phyloP scores from a whole-genome alignment of 2,329 filamentous ascomycete genomes.

The Mycocentrospora acerina region DNA sequence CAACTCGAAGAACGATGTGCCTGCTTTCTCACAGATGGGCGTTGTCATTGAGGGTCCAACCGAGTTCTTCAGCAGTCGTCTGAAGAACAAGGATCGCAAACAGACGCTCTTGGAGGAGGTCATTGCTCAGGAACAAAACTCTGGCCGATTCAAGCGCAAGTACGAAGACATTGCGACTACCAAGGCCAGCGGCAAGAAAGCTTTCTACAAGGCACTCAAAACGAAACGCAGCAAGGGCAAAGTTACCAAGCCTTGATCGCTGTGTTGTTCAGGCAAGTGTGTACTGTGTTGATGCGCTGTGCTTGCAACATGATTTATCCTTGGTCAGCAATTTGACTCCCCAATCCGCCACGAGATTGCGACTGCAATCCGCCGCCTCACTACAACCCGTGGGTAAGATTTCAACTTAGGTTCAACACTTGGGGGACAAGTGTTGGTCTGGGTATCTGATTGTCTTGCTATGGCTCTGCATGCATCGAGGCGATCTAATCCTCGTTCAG shows the following conservation, averaged over 20 bases:
- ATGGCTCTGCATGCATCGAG: no score
- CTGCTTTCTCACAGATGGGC: constrained; percentile 85
- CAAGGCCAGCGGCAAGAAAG: constrained; percentile 87
- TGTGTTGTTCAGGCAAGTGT: neutral
- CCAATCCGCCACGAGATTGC: no score
- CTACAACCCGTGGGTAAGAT: no score
- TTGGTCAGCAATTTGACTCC: neutral
- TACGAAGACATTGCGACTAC: constrained; percentile 80
- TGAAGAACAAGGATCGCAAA: constrained; percentile 86
- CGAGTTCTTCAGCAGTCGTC: constrained; percentile 78
- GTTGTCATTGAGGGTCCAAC: constrained; percentile 86
- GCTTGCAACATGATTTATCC: neutral
- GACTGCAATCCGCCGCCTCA: no score
- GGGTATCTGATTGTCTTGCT: no score
- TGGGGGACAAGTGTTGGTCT: no score
- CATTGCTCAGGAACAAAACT: constrained; percentile 65
- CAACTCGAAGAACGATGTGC: constrained; percentile 66
- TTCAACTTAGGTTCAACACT: no score
- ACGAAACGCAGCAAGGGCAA: constrained; percentile 52
- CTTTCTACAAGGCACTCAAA: constrained; percentile 80
- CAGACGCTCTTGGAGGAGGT: constrained; percentile 84
- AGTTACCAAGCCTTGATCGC: constrained; percentile 37
- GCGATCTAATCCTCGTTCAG: constrained; percentile 28
- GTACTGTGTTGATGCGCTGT: neutral
- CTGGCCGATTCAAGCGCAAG: constrained; percentile 78